A percentile compares a stretch with the other conserved stretches of the same genome.
Evolutionary conservation across 2,329 filamentous ascomycete species (phyloP).

Genomic region (Paraphoma chrysanthemicola): DNA sequence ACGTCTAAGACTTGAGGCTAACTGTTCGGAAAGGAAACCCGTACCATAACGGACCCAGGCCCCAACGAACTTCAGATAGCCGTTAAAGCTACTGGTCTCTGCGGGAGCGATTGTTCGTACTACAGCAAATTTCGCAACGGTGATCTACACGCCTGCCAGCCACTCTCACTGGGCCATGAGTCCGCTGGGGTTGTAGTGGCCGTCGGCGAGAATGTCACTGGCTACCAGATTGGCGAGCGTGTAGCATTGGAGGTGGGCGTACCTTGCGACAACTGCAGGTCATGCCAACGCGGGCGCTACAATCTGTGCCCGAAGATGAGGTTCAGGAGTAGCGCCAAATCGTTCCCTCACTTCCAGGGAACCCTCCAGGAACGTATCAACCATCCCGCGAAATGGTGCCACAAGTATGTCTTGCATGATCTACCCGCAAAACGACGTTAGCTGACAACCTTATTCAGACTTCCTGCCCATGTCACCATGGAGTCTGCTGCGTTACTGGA

Average conservation of each 20-base stretch:
- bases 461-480: constrained; percentile 48
- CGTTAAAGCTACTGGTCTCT: constrained; percentile 71
- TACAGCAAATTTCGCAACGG: constrained; percentile 77
- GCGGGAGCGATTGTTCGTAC: constrained; percentile 74
- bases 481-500: constrained; percentile 50
- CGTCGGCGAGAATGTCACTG: constrained; percentile 46
- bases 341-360: constrained; percentile 52
- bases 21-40: constrained; percentile 58
- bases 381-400: constrained; percentile 53
- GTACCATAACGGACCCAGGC: constrained; percentile 61
- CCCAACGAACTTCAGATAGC: constrained; percentile 69
- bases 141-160: constrained; percentile 70
- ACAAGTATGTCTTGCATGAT: constrained; percentile 51
- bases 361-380: constrained; percentile 54
- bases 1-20: constrained; percentile 23
- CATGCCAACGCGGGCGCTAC: constrained; percentile 51
- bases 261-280: constrained; percentile 51
- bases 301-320: constrained; percentile 52
- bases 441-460: constrained; percentile 44
- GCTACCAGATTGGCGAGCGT: constrained; percentile 49
- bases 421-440: constrained; percentile 23
- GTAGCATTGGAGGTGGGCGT: constrained; percentile 52
- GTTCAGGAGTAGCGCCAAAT: constrained; percentile 53
- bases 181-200: constrained; percentile 50
- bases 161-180: constrained; percentile 63